Evolutionary conservation across 352 stramenopile genomes (phyloP).

Genomic region (Pythium brachiatum): DNA sequence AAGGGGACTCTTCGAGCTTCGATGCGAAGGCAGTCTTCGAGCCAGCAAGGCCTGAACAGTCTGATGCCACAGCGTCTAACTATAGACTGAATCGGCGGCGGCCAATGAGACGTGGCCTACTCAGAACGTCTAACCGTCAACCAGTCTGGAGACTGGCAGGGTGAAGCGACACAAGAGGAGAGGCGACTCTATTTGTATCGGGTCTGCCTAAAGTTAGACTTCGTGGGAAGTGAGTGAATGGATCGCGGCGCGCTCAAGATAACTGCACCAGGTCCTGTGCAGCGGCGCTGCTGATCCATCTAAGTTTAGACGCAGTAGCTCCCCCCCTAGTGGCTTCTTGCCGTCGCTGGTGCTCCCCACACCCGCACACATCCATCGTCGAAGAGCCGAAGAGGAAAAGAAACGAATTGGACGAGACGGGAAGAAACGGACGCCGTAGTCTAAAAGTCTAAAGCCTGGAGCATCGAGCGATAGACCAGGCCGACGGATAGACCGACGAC

Average conservation of each 20-base stretch:
- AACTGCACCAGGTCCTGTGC: background rate
- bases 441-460: conserved; percentile 4
- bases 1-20: background rate
- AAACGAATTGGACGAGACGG: conserved; percentile 29
- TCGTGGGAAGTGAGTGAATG: background rate
- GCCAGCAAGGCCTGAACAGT: background rate
- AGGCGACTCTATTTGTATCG: background rate
- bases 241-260: background rate
- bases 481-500: background rate
- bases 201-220: conserved; percentile 3
- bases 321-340: background rate
- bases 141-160: conserved; percentile 3
- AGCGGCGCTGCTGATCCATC: conserved; percentile 1
- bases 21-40: background rate
- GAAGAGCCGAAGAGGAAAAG: conserved; percentile 15
- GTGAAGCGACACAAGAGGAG: background rate
- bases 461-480: conserved; percentile 2
- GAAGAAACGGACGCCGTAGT: conserved; percentile 23
- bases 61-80: background rate
- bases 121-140: conserved; percentile 22
- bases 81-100: conserved; percentile 8
- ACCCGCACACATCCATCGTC: background rate
- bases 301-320: conserved; percentile 4
- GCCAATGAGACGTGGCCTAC: conserved; percentile 13
- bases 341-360: background rate